Base-by-base conservation (phyloP, 768 basidiomycete species). In the Leccinum subtestaceum region DNA sequence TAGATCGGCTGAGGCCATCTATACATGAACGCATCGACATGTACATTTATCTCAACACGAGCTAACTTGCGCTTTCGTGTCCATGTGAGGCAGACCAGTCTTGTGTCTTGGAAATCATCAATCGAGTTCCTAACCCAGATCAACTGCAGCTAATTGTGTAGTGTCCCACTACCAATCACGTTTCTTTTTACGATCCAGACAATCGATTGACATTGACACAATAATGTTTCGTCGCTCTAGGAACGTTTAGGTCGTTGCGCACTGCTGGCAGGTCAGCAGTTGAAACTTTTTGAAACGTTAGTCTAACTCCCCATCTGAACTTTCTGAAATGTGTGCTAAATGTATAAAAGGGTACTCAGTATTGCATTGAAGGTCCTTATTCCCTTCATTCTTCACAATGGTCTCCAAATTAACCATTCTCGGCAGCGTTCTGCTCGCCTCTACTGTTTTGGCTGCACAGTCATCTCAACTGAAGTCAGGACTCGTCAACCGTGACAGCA, bases 381-480 rank as follows among this genome's bases (percentile, higher is more conserved):
- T 43, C 19, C 19, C 43, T 45, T 19, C 11, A 45, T 19, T 45
- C 19, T 19, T 12, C 19, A 57, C 3, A n/a, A 65, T 69, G 67
- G 55, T 65, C 45, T 67, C 58, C 61, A 65, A 61, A 27, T 48
- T 60, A 34, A 32, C 53, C 17, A 50, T 65, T 17, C 36, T 70
- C 43, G 53, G 46, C 32, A 65, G 32, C 52, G 27, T 70, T 51
- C 59, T 69, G 25, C 61, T 70, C 15, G 59, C 65, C 19, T 65
- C 60, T 31, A 61, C 15, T 11, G 57, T 56, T 47, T 11, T 70
- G 34, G 65, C 60, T 11, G 23, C 3, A 21, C 65, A 61, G 46
- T 64, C 65, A 17, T 67, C 67, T 48, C 58, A 52, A 12, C 25
- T 63, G 0, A 56, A 60, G 45, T 63, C 65, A 2, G 51, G 53